Percentiles rank a stretch among this genome's conserved stretches.
phyloP scores from a whole-genome alignment of 2,329 filamentous ascomycete species.

The Escovopsis sp. region DNA sequence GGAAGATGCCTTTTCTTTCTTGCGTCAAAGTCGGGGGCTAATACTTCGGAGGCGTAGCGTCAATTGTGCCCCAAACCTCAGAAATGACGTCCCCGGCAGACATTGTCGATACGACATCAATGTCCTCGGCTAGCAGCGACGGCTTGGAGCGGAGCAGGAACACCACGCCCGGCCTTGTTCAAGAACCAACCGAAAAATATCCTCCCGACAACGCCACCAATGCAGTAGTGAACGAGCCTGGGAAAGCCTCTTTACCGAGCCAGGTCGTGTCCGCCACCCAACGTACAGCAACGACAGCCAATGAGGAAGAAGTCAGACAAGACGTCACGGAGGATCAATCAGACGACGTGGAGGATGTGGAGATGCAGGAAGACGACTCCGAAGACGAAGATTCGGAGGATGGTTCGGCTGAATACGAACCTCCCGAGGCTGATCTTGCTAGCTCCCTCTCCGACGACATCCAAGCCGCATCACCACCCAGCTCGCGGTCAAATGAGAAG shows the following conservation, averaged over 20 bases:
- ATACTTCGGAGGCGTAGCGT: not conserved
- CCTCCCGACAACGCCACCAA: too few relatives aligned
- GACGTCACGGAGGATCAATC: not conserved
- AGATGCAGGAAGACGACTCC: slow-evolving; percentile 10
- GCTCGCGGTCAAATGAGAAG: slow-evolving; percentile 8
- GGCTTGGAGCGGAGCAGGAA: not conserved
- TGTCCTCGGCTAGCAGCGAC: slow-evolving; percentile 1
- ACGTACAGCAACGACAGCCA: not conserved
- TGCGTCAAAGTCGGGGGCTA: not conserved
- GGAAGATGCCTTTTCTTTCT: not conserved
- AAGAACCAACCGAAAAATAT: not conserved
- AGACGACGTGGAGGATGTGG: slow-evolving; percentile 4
- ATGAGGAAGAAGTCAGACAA: not conserved
- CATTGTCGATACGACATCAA: slow-evolving; percentile 3
- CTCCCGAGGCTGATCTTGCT: slow-evolving; percentile 25
- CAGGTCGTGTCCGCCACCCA: not conserved
- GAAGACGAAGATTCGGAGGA: slow-evolving; percentile 26
- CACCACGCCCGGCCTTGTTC: not conserved
- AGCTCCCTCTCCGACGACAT: not conserved
- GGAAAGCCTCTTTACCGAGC: too few relatives aligned
- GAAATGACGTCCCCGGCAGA: not conserved
- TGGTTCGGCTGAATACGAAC: slow-evolving; percentile 40
- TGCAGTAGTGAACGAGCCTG: too few relatives aligned
- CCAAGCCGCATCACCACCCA: slow-evolving; percentile 3
- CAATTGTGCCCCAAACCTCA: not conserved